phyloP scores from a whole-genome alignment of 805 yeast genomes.

The Ogataea saltuana region DNA sequence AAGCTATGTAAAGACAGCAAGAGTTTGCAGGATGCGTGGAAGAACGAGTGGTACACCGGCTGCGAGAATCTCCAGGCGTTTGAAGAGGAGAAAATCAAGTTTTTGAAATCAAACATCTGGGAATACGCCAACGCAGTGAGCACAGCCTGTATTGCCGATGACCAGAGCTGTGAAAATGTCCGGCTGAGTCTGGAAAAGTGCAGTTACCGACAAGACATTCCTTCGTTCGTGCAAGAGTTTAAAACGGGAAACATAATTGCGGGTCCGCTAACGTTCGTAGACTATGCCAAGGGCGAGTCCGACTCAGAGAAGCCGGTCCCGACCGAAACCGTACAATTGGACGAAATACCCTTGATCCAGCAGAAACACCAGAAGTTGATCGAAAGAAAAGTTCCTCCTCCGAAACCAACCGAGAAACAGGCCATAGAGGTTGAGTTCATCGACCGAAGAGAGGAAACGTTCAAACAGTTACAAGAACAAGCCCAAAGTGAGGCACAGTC shows the following conservation, averaged over 20 bases:
- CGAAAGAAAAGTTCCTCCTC: conserved; percentile 30
- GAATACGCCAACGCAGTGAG: conserved; percentile 75
- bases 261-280: conserved; percentile 62
- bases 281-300: conserved; percentile 43
- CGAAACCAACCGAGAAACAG: conserved; percentile 29
- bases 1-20: conserved; percentile 51
- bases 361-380: conserved; percentile 15
- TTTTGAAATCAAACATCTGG: conserved; percentile 72
- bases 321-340: conserved; percentile 14
- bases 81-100: conserved; percentile 72
- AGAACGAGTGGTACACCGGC: conserved; percentile 67
- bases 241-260: conserved; percentile 68
- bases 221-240: conserved; percentile 49
- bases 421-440: conserved; percentile 30
- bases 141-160: conserved; percentile 74
- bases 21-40: conserved; percentile 62
- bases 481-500: conserved; percentile 28
- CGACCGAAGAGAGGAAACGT: conserved; percentile 34
- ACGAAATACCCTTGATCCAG: conserved; percentile 22
- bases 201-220: conserved; percentile 59
- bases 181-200: conserved; percentile 69
- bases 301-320: conserved; percentile 7
- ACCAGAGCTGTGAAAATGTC: conserved; percentile 71
- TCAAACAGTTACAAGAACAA: conserved; percentile 30
- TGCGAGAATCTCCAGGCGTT: conserved; percentile 63